Evolutionary conservation across 345 rosid genomes (phyloP), one percentile per base, ranked within the genome.

Genomic region (Eucalyptus dawsonii): DNA sequence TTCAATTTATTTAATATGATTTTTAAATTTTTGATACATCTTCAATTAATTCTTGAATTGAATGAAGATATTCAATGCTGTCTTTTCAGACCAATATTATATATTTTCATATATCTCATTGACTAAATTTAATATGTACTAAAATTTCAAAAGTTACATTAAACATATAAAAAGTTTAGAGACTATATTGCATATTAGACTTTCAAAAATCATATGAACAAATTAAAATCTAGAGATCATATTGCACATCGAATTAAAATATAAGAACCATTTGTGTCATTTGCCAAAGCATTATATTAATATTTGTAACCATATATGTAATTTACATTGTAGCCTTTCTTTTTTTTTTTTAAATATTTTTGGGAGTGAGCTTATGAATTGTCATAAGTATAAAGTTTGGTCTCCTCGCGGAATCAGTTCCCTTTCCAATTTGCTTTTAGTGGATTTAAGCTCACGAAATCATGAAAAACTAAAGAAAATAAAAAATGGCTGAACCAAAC

Each of bases 21-120:
- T 21, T 0, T 9, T 4, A 0, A 56, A 56, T 56, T 10, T 56
- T 22, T 56, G 0, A 22, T 56, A 56, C 8, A 56, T 22, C 0
- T 22, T 56, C 4, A 56, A 56, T 56, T 9, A 8, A 10, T 56
- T 22, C 1, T 17, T 56, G 3, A 56, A 56, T 22, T 24, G 0
- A 2, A 4, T 24, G 12, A 56, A 56, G 2, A 56, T 56, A 24
- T 56, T 9, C 12, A 56, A 9, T 22, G 4, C 0, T 0, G 0
- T 9, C 0, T 22, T 54, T 21, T 19, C 0, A 54, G 5, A 22
- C 0, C 5, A 19, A 54, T 21, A 21, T 54, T 54, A 22, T 4
- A 54, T 54, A 22, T 54, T 54, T 54, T 54, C 11, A 54, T 21
- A 54, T 56, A 22, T 0, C 2, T 22, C 12, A 9, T 4, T 1